Evolutionary conservation across 305 asterid species (phyloP).

Genomic region (Fraxinus ornus): DNA sequence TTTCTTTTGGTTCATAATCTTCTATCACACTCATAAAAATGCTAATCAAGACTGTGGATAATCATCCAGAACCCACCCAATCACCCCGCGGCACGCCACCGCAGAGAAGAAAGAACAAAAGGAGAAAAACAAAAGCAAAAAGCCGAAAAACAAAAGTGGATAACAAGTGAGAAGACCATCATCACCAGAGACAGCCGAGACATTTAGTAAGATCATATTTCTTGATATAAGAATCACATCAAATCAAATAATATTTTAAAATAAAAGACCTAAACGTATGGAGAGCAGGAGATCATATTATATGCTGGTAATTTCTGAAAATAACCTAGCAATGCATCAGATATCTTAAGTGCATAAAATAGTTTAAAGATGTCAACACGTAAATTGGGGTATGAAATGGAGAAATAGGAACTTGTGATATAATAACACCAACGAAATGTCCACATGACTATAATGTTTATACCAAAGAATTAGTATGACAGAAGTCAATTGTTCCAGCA

Average conservation of each 20-base stretch:
- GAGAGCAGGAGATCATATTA: neutral
- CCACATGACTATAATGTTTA: neutral
- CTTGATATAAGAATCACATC: neutral
- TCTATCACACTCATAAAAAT: neutral
- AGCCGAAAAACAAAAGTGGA: neutral
- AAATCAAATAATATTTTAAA: neutral
- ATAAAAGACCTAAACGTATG: neutral
- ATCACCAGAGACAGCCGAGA: constrained; percentile 1
- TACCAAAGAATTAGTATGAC: neutral
- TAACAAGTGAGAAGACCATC: constrained; percentile 11
- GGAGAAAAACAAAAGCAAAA: neutral
- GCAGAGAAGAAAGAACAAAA: neutral
- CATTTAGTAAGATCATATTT: constrained; percentile 11
- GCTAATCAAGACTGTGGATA: neutral
- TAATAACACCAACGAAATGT: constrained; percentile 4
- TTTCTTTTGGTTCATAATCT: neutral
- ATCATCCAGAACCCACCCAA: neutral
- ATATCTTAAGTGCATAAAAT: constrained; percentile 9
- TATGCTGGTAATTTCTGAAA: neutral
- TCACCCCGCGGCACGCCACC: neutral
- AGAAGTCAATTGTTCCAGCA: neutral
- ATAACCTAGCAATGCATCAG: constrained; percentile 1
- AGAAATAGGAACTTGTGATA: neutral
- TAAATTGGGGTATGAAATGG: neutral
- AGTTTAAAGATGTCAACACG: neutral